Base-by-base conservation (phyloP, 108 stramenopile genomes). In the Pelagomonas calceolata region DNA sequence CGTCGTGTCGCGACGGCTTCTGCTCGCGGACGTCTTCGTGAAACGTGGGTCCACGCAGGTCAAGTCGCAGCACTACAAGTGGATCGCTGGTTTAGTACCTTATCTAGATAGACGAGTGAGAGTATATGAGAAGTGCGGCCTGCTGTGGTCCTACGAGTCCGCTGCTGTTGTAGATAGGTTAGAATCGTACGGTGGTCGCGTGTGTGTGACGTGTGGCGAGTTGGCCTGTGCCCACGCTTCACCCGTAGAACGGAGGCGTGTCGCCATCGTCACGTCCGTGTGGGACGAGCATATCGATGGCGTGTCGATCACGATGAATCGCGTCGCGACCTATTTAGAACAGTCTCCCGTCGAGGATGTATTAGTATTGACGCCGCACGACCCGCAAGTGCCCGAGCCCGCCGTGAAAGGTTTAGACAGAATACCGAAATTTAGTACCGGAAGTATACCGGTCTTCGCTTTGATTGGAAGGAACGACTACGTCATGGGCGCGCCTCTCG, bases 111-210 rank as follows among this genome's bases (percentile, higher is more conserved):
- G 51, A 4, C 51, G 51, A 1, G 51, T 60, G 21, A 17, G 51
- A 1, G 26, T 26, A 17, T 60, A 60, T 26, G 51, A 60, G 26
- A 60, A 16, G 26, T 60, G 51, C 51, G 51, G 51, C 51, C 18
- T 60, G 51, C 51, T 60, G 21, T 60, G 51, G 51, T 60, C 51
- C 51, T 60, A 60, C 51, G 51, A 60, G 51, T 60, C 51, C 51
- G 51, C 51, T 17, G 51, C 51, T 26, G 26, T 60, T 26, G 51
- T 60, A 3, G 18, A 17, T 3, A 17, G 10, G 7, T 26, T 60
- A 1, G 51, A 60, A 1, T 1, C 14, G 51, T 12, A 60, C 51
- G 21, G 51, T 3, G 51, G 51, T 26, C 51, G 51, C 51, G 26
- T 60, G 21, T 60, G 51, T 26, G 26, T 26, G 51, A 9, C 51